Evolutionary conservation across 306 rosid species (phyloP), one percentile per base, ranked within the genome.

Genomic region (Ammopiptanthus mongolicus): DNA sequence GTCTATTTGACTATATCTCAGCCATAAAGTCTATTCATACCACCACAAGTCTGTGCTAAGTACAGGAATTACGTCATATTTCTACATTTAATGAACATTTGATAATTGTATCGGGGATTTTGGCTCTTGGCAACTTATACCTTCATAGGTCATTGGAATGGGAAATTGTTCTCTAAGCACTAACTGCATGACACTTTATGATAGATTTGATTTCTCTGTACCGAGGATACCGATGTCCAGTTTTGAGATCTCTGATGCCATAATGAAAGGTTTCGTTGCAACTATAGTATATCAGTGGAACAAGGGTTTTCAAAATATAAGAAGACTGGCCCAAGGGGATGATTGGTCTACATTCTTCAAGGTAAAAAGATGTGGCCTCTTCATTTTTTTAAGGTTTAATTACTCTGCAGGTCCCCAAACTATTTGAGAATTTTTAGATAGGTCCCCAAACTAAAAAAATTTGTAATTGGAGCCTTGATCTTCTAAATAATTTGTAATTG

Each of bases 271-370:
- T 74, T 65, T 81, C 48, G 72, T 87, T 76, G 55, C 85, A 74
- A 80, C 73, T 48, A 53, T 80, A 46, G 88, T 77, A 41, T 74
- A 69, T 85, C 15, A 79, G 37, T 93, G 97, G 98, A 93, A 91
- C 87, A 76, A 69, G 65, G 87, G 79, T 47, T 69, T 89, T 72
- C 77, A 58, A 25, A 78, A 79, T 33, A 75, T 87, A 50, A 81
- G 55, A 36, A 65, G 81, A 60, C 62, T 91, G 81, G 93, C 88
- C 48, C 87, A 79, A 28, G 97, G 98, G 48, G 86, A 83, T 10
- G 88, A 87, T 71, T 93, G 96, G 96, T 72, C 80, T 44, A 61
- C 60, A 61, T 89, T 93, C 86, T 82, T 91, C 19, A 88, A 89
- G 98, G 98, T 91, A 91, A 76, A 11, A 71, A 68, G 2, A 33